phyloP scores from a whole-genome alignment of 2,329 filamentous ascomycete genomes.

The Colletotrichum incanum region DNA sequence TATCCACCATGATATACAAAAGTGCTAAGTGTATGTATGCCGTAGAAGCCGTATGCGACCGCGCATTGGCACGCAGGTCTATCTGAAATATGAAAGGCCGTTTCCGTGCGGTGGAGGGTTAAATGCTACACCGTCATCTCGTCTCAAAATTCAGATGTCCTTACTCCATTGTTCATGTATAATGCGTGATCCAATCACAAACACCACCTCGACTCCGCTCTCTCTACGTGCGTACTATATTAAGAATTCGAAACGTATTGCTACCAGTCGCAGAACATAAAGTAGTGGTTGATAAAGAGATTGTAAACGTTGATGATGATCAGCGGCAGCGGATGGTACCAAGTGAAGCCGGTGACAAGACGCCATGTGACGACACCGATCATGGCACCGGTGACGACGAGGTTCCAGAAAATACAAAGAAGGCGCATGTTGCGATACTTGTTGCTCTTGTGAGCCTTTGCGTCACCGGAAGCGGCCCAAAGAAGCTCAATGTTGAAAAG shows the following conservation, averaged over 20 bases:
- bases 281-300: slow-evolving; percentile 57
- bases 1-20: slow-evolving; percentile 34
- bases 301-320: slow-evolving; percentile 57
- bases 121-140: slow-evolving; percentile 19
- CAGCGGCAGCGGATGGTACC: slow-evolving; percentile 58
- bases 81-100: slow-evolving; percentile 19
- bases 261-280: slow-evolving; percentile 54
- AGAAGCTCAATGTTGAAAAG: slow-evolving; percentile 57
- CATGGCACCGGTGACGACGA: slow-evolving; percentile 52
- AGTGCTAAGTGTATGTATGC: slow-evolving; percentile 21
- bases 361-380: slow-evolving; percentile 54
- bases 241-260: neutral
- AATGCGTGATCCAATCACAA: slow-evolving; percentile 28
- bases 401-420: slow-evolving; percentile 56
- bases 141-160: slow-evolving; percentile 17
- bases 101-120: slow-evolving; percentile 5
- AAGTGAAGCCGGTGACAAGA: slow-evolving; percentile 52
- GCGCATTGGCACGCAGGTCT: neutral
- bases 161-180: slow-evolving; percentile 32
- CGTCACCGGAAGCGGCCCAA: slow-evolving; percentile 58
- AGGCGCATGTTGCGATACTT: slow-evolving; percentile 61
- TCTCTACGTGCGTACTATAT: neutral
- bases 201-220: slow-evolving; percentile 5
- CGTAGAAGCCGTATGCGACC: slow-evolving; percentile 21
- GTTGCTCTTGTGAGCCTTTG: slow-evolving; percentile 58